Base-by-base conservation (phyloP, 306 rosid species). In the Lablab purpureus region DNA sequence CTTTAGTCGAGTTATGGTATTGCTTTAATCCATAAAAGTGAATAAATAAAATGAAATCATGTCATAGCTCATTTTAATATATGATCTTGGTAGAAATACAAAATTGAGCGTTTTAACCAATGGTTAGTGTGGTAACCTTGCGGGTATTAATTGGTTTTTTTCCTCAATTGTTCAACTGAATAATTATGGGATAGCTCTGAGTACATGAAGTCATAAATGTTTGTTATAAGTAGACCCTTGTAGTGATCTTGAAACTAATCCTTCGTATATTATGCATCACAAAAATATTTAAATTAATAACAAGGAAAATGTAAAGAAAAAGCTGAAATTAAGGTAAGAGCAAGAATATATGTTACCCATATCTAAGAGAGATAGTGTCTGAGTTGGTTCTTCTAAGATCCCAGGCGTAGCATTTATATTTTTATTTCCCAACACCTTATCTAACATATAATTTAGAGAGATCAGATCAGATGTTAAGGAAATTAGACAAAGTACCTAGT, bases 381-480 rank as follows among this genome's bases (percentile, higher is more conserved):
- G 13, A 10, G 56, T 10, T 68, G 1, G 77, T 49, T 75, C 40
- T 59, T 36, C 73, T 30, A 50, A 34, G 66, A 75, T 68, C 37
- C 37, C 73, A 36, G 49, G 73, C 15, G 32, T 19, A 37, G 6
- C 25, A 70, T 37, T 51, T 51, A 76, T 74, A 70, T 70, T 27
- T 28, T 62, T 76, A 15, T 21, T 58, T 58, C 41, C 59, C 67
- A 75, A 68, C 59, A 76, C 63, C 78, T 82, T 69, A 59, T 75
- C 85, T 71, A 62, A 70, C 49, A 75, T 3, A 47, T 14, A 76
- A 70, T 28, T 34, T 27, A 75, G 28, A 68, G 59, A 78, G 18
- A 55, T 55, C 45, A 66, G 15, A 37, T 45, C 17, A 76, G 36
- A n/a, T 10, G 23, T 62, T 7, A 67, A 60, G 47, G 60, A 19